Evolutionary conservation across 1,139 yeast genomes (phyloP).

Genomic region (Saccharomyces pastorianus): DNA sequence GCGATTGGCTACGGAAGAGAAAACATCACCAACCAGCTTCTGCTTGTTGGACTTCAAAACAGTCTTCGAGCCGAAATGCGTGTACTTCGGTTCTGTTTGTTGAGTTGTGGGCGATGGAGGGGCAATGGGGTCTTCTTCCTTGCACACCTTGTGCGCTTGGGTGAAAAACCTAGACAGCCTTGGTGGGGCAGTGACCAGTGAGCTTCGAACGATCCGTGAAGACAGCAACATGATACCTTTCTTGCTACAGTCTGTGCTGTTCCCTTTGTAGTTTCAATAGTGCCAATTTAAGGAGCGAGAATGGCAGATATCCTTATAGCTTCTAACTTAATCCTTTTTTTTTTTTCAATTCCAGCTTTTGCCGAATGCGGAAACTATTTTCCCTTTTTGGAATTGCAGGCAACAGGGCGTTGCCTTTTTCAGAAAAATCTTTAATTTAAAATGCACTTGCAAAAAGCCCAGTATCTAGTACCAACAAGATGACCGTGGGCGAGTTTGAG

Average conservation of each 20-base stretch:
- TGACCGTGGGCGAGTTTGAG: too few species aligned
- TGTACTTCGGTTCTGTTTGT: conserved; percentile 22
- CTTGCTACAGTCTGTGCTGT: background rate
- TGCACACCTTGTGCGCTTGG: conserved; percentile 1
- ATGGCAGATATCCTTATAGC: background rate
- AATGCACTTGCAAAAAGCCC: background rate
- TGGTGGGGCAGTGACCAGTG: background rate
- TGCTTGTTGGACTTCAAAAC: conserved; percentile 79
- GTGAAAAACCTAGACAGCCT: background rate
- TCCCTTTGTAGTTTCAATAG: background rate
- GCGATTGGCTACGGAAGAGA: conserved; percentile 87
- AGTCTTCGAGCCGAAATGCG: conserved; percentile 90
- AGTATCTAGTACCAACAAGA: background rate
- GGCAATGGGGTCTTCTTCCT: conserved; percentile 5
- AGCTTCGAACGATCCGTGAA: background rate
- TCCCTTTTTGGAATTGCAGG: background rate
- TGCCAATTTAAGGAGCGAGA: background rate
- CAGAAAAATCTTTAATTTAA: background rate
- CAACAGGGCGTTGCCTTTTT: background rate
- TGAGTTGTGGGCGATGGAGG: conserved; percentile 30
- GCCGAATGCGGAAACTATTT: background rate
- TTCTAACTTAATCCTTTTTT: background rate
- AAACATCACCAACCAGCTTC: conserved; percentile 78
- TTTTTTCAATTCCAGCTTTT: background rate
- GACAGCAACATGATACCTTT: background rate